A percentile compares a stretch with the other conserved stretches of the same genome.
These are phyloP conservation scores for Microascus cirrosus DNA, from an alignment of 2,329 filamentous ascomycete species.

Conservation along the genomic window DNA sequence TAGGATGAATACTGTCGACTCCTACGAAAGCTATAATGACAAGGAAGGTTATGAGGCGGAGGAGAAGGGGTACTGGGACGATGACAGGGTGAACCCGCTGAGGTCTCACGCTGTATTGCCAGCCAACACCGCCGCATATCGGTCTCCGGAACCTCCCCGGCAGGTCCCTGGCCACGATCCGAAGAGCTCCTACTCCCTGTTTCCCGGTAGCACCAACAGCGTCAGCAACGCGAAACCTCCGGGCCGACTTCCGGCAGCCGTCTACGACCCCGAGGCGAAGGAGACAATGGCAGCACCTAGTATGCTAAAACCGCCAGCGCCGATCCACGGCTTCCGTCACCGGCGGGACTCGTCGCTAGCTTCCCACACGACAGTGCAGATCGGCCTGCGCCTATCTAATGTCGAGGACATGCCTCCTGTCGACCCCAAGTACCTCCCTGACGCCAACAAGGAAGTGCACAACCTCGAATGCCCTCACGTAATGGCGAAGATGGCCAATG, in stretches of 20 bases:
- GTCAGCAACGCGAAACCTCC: constrained; percentile 16
- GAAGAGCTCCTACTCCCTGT: constrained; percentile 27
- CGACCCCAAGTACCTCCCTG: constrained; percentile 16
- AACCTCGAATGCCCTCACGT: constrained; percentile 22
- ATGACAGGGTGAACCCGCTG: constrained; percentile 16
- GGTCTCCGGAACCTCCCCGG: constrained; percentile 6
- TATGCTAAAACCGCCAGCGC: constrained; percentile 26
- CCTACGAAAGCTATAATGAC: constrained; percentile 12
- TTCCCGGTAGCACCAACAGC: constrained; percentile 16
- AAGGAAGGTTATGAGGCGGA: not conserved
- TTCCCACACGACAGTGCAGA: constrained; percentile 60
- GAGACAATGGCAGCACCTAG: not conserved
- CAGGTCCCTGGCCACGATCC: constrained; percentile 14
- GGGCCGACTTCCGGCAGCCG: constrained; percentile 33
- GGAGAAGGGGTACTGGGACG: constrained; percentile 3
- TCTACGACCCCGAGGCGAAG: constrained; percentile 23
- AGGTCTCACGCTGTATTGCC: constrained; percentile 19
- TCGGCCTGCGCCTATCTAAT: constrained; percentile 56
- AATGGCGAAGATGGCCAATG: constrained; percentile 5
- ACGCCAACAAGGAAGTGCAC: constrained; percentile 20
- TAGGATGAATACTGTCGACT: constrained; percentile 22
- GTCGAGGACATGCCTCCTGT: constrained; percentile 35
- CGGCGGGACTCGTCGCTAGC: constrained; percentile 49
- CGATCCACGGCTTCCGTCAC: constrained; percentile 32
- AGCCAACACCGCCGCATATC: not conserved